These are phyloP conservation scores for Thielaviopsis punctulata DNA, from an alignment of 2,329 filamentous ascomycete species.

Conservation along the genomic window DNA sequence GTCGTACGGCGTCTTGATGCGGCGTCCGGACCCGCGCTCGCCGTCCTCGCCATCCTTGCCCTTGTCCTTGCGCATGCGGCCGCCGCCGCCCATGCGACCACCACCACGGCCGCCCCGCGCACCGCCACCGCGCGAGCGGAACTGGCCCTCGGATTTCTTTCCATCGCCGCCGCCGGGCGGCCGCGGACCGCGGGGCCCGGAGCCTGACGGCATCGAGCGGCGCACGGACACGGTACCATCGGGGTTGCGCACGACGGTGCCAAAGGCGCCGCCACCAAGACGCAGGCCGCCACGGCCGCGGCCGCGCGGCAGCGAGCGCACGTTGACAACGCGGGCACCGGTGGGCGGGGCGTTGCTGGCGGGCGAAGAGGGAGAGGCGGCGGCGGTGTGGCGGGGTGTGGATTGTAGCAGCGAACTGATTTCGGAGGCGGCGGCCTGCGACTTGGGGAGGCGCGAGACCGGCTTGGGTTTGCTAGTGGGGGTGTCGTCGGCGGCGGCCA, in stretches of 20 bases:
- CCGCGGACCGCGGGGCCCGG: slow-evolving; percentile 10
- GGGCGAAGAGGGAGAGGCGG: slow-evolving; percentile 1
- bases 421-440: slow-evolving; percentile 20
- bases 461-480: slow-evolving; percentile 14
- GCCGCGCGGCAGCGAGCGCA: slow-evolving; percentile 22
- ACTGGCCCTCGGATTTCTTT: slow-evolving; percentile 8
- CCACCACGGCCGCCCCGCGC: slow-evolving; percentile 12
- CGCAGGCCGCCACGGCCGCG: slow-evolving; percentile 15
- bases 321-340: slow-evolving; percentile 21
- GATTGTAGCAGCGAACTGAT: slow-evolving; percentile 19
- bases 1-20: slow-evolving; percentile 15
- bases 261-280: slow-evolving; percentile 13
- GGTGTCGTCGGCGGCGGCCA: slow-evolving; percentile 17
- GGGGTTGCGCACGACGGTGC: slow-evolving; percentile 9
- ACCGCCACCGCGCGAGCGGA: slow-evolving; percentile 14
- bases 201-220: not conserved
- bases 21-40: slow-evolving; percentile 13
- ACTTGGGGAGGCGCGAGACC: slow-evolving; percentile 15
- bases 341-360: slow-evolving; percentile 14
- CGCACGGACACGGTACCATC: slow-evolving; percentile 10
- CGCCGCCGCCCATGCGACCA: slow-evolving; percentile 7
- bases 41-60: slow-evolving; percentile 15
- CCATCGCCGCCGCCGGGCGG: slow-evolving; percentile 7
- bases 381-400: slow-evolving; percentile 7
- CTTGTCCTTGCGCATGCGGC: not conserved